These are phyloP conservation scores for Beauveria sp. DNA, from an alignment of 2,329 filamentous ascomycete genomes.

Conservation along the genomic window DNA sequence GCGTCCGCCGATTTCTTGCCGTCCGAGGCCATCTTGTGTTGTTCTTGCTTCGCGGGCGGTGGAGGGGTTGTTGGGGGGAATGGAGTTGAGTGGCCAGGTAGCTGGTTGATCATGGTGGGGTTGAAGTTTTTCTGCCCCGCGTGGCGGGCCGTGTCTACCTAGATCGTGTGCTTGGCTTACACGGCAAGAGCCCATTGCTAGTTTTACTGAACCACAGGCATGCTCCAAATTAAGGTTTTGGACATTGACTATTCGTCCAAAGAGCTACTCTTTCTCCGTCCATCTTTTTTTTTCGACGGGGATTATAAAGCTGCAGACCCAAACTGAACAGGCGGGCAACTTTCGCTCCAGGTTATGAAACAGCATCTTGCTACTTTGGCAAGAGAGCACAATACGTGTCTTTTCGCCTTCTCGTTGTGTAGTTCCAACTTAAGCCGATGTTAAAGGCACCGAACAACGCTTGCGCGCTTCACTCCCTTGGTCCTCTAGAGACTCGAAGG, in stretches of 20 bases:
- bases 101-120: slow-evolving; percentile 11
- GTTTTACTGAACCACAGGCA: too few species aligned
- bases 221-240: not conserved
- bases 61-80: not conserved
- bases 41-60: not conserved
- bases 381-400: not conserved
- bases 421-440: not conserved
- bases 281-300: too few species aligned
- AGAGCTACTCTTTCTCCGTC: too few species aligned
- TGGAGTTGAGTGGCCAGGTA: not conserved
- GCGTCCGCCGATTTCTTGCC: slow-evolving; percentile 28
- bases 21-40: slow-evolving; percentile 22
- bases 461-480: too few species aligned
- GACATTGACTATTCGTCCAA: not conserved
- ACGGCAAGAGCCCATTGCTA: not conserved
- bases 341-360: not conserved
- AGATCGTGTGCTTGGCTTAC: not conserved
- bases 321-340: not conserved
- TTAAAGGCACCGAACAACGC: not conserved
- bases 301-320: too few species aligned
- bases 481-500: too few species aligned
- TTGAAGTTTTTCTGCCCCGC: not conserved
- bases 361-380: not conserved
- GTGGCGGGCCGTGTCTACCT: not conserved
- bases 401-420: not conserved